Base-by-base conservation (phyloP, 2,329 filamentous ascomycete species). In the Didymellaceae sp. region DNA sequence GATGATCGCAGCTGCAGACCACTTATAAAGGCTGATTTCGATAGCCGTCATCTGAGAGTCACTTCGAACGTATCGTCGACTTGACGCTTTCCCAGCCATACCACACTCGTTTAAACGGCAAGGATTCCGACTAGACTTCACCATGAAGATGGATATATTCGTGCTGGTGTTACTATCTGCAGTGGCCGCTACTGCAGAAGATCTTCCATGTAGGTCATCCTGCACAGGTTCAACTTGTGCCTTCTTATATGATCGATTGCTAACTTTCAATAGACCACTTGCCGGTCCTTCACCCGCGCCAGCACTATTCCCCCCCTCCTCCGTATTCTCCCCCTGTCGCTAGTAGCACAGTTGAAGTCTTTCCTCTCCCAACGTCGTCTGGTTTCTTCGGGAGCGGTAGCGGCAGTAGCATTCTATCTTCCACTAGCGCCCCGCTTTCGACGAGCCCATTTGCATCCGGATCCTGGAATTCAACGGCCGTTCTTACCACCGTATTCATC, bases 271-370 rank as follows among this genome's bases (percentile, higher is more conserved):
- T 22, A 64, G 62, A 57, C 1, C 58, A 41, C 34, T 39, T 62
- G n/a, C 52, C 45, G 13, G 57, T 54, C 39, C 54, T 59, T 28
- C 51, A 52, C n/a, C 58, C 58, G 14, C 58, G 62, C 11, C 50
- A 53, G 21, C 52, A 61, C 34, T 63, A 66, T 34, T 33, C 50
- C 10, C 51, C 57, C 7, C 58, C 63, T 21, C 61, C 60, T 13
- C 39, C 55, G 25, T 48, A 58, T 44, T 61, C 42, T 38, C 30
- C 35, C 7, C 48, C 57, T 4, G 37, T 51, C 13, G 44, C 52
- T 6, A 39, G 45, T 13, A 58, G 46, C 40, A 57, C 45, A 6
- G 52, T 26, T 4, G 39, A 40, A 26, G 26, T 37, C 5, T n/a
- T 49, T 41, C 54, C 13, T 48, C 34, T 14, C 34, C 6, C 43